A percentile compares a stretch with the other conserved stretches of the same genome.
These are phyloP conservation scores for Eimeria necatrix DNA, from an alignment of 169 alveolate species.

Conservation along the genomic window DNA sequence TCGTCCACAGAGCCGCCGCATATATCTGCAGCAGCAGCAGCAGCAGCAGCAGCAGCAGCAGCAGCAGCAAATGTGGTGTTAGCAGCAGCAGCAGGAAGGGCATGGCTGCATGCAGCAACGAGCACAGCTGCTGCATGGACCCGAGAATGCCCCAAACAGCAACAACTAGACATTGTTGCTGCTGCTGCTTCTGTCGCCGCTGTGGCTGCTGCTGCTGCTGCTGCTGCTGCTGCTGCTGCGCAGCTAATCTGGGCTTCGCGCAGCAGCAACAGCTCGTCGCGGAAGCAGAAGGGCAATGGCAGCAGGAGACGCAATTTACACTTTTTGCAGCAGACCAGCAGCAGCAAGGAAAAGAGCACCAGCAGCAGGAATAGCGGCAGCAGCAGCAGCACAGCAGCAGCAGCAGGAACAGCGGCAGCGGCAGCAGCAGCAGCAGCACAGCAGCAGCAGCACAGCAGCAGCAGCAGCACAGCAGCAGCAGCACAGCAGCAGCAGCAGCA, in stretches of 20 bases:
- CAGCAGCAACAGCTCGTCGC: no score
- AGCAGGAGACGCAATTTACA: no score
- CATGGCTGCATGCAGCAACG: not conserved
- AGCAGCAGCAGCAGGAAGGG: not conserved
- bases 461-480: not conserved
- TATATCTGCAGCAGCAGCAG: not conserved
- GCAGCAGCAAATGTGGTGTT: not conserved
- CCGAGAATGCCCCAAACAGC: no score
- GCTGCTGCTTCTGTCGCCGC: no score
- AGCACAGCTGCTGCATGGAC: not conserved
- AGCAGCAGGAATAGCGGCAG: not conserved
- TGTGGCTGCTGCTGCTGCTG: no score
- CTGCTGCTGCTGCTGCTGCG: no score
- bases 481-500: constrained; percentile 25
- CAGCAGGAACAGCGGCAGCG: not conserved
- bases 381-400: not conserved
- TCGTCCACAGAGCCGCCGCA: not conserved
- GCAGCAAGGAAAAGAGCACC: not conserved
- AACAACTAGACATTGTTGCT: no score
- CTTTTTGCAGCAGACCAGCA: not conserved
- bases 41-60: not conserved
- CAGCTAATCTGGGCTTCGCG: no score
- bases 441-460: not conserved
- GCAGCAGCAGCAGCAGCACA: constrained; percentile 8
- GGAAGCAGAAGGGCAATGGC: no score